Conservation (phyloP, 257 asterid genomes). For the Rauvolfia tetraphylla region DNA sequence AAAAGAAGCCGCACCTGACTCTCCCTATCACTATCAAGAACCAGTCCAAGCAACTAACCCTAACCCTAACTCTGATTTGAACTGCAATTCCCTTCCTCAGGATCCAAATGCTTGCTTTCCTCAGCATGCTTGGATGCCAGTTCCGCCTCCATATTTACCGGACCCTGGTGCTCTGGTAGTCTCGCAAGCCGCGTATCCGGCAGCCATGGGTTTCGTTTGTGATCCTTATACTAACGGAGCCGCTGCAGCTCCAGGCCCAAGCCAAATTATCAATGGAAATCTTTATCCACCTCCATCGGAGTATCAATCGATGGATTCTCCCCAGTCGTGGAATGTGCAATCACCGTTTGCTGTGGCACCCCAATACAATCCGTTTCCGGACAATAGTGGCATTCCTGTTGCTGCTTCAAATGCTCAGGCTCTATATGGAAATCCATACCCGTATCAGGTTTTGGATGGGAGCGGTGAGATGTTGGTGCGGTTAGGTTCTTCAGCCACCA, state of each 20-base stretch:
- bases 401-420: constrained; percentile 30
- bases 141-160: constrained; percentile 10
- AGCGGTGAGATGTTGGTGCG: constrained; percentile 48
- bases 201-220: constrained; percentile 21
- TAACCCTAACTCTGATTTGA: constrained; percentile 6
- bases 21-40: constrained; percentile 7
- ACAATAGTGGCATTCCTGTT: constrained; percentile 5
- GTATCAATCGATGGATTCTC: constrained; percentile 43
- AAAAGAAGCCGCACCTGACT: constrained; percentile 5
- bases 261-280: constrained; percentile 39
- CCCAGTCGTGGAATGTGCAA: constrained; percentile 43
- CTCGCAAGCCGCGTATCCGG: constrained; percentile 3
- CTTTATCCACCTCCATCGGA: constrained; percentile 30
- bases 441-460: constrained; percentile 42
- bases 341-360: constrained; percentile 32
- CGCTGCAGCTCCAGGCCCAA: constrained; percentile 10
- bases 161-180: neutral
- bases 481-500: constrained; percentile 65
- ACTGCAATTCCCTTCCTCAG: constrained; percentile 6
- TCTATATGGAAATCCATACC: constrained; percentile 31
- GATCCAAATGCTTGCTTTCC: constrained; percentile 25
- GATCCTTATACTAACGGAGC: constrained; percentile 31
- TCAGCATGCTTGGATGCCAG: constrained; percentile 35
- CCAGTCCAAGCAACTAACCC: constrained; percentile 6
- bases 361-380: constrained; percentile 39